phyloP scores from a whole-genome alignment of 768 basidiomycete species.

The Suillus placidus region DNA sequence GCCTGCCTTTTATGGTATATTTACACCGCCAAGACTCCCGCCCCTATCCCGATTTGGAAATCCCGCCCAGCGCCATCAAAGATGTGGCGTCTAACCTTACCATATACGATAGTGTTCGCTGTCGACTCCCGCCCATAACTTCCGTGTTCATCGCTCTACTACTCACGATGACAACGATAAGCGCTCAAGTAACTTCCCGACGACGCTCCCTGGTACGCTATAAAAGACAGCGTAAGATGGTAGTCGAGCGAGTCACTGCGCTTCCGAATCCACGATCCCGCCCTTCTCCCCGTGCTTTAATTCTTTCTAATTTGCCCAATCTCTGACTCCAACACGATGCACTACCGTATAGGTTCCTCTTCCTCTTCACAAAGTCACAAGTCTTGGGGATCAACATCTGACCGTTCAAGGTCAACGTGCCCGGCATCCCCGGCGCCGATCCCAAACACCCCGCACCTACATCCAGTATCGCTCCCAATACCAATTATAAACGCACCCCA shows the following conservation, averaged over 20 bases:
- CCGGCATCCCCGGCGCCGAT: conserved; percentile 23
- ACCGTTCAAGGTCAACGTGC: conserved; percentile 14
- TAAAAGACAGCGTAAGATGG: conserved; percentile 24
- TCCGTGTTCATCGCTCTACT: conserved; percentile 16
- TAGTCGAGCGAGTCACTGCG: conserved; percentile 25
- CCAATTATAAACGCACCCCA: conserved; percentile 29
- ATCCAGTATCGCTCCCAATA: conserved; percentile 18
- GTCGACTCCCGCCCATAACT: conserved; percentile 27
- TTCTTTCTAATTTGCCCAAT: background rate
- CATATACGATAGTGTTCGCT: conserved; percentile 25
- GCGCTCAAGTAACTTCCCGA: conserved; percentile 25
- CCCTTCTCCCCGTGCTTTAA: background rate
- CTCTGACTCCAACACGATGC: conserved; percentile 21
- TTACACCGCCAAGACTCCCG: conserved; percentile 20
- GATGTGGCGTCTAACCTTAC: conserved; percentile 12
- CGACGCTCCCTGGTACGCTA: conserved; percentile 24
- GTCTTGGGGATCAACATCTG: conserved; percentile 22
- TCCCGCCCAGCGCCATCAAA: conserved; percentile 19
- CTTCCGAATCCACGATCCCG: background rate
- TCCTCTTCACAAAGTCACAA: conserved; percentile 19
- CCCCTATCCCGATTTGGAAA: conserved; percentile 22
- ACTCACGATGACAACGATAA: conserved; percentile 6
- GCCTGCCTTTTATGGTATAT: conserved; percentile 17
- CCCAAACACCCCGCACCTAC: conserved; percentile 23
- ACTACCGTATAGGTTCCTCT: conserved; percentile 17